Evolutionary conservation across 257 asterid genomes (phyloP).

Genomic region (Gentiana macrophylla): DNA sequence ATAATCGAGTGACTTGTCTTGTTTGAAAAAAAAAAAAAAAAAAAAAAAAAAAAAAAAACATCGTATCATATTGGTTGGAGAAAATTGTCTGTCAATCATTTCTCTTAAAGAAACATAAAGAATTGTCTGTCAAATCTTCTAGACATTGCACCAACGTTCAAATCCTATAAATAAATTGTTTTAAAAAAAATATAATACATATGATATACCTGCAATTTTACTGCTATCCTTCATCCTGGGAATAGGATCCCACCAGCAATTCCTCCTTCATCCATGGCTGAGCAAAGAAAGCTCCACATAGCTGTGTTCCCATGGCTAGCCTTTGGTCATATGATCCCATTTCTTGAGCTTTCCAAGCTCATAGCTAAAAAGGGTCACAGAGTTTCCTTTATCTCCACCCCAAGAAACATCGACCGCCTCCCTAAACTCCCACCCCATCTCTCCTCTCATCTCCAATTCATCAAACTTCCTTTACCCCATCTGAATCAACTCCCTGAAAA

Average conservation of each 20-base stretch:
- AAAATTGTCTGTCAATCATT: too few relatives aligned
- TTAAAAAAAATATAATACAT: too few relatives aligned
- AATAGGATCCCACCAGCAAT: background rate
- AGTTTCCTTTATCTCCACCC: conserved; percentile 39
- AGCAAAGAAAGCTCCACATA: conserved; percentile 19
- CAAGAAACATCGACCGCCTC: conserved; percentile 47
- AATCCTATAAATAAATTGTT: too few relatives aligned
- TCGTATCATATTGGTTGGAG: too few relatives aligned
- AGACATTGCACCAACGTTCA: too few relatives aligned
- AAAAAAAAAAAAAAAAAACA: too few relatives aligned
- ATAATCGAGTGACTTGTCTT: too few relatives aligned
- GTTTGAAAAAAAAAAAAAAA: too few relatives aligned
- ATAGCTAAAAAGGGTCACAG: conserved; percentile 37
- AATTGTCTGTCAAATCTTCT: too few relatives aligned
- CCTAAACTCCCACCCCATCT: conserved; percentile 27
- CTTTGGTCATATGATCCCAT: conserved; percentile 59
- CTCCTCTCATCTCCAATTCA: conserved; percentile 10
- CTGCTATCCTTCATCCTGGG: too few relatives aligned
- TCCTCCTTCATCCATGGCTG: conserved; percentile 13
- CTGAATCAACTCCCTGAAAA: conserved; percentile 15
- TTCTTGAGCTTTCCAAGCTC: conserved; percentile 36
- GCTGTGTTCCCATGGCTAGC: conserved; percentile 63
- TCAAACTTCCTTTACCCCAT: conserved; percentile 34
- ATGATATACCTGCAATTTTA: too few relatives aligned
- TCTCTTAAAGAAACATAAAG: too few relatives aligned